Base-by-base conservation (phyloP, 2,329 filamentous ascomycete genomes). In the Dothideomycetidae sp. region DNA sequence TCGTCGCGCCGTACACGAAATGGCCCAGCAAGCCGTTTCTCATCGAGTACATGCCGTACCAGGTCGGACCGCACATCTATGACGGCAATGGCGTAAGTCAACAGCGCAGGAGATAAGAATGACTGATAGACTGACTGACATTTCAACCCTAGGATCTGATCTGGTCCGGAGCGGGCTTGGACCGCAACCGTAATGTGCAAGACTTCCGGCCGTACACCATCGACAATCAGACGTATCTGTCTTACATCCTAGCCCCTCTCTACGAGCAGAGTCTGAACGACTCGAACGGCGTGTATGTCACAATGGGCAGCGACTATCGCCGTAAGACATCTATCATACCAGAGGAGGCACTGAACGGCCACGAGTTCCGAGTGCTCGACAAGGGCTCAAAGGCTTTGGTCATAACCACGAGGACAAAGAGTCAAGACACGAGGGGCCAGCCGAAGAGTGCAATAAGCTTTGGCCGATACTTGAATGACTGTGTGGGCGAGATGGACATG, bases 281-380 rank as follows among this genome's bases (percentile, higher is more conserved):
- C 17, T 35, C 33, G 13, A 33, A 30, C 13, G 36, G 35, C 17
- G 15, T 31, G 30, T 33, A 31, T 31, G 37, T 46, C 10, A 30
- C 43, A 5, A 15, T 47, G 13, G 37, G 46, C 36, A 15, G 23
- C 5, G 10, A 19, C 2, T 48, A 46, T 30, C 29, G 33, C 17
- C 35, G 32, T 13, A 3, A 33, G 7, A n/a, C 34, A 2, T 21
- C 31, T 5, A 36, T 37, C 14, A 17, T 29, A 3, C 33, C 38
- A 29, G 33, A 30, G 1, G 5, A 26, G 3, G 18, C 18, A 3
- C 54, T 59, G 35, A 53, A 60, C 30, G 59, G 58, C 33, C 58
- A 61, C 40, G 58, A 61, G 31, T 58, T 59, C 44, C 55, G 54
- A 5, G 37, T 60, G 4, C 44, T 52, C 30, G 40, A 55, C 7